Percentiles rank a stretch among this genome's conserved stretches.
These are phyloP conservation scores for Scedosporium boydii DNA, from an alignment of 2,329 filamentous ascomycete genomes.

Conservation along the genomic window DNA sequence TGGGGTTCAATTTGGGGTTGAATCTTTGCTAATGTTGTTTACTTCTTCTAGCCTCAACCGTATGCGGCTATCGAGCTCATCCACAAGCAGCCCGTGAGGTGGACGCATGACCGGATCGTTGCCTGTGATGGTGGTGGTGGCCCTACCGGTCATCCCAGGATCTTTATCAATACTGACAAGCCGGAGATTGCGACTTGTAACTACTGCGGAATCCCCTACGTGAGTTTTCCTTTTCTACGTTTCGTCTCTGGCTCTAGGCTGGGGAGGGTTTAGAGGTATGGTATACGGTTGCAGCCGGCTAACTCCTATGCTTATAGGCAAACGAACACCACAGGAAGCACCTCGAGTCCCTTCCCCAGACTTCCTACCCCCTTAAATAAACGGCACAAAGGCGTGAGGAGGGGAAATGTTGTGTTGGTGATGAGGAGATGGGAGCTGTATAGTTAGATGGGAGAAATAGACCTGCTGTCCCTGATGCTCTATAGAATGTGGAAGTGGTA, in stretches of 20 bases:
- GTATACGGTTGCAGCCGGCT: background rate
- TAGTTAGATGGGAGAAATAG: background rate
- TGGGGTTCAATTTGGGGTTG: background rate
- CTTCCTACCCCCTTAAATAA: slow-evolving; percentile 68
- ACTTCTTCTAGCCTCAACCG: slow-evolving; percentile 62
- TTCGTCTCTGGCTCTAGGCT: background rate
- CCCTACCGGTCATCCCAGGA: slow-evolving; percentile 76
- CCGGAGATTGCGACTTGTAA: slow-evolving; percentile 82
- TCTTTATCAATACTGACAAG: slow-evolving; percentile 98
- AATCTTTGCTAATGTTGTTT: background rate
- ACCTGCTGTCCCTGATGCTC: background rate
- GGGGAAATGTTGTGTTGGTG: background rate
- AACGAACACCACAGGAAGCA: slow-evolving; percentile 80
- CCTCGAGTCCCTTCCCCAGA: slow-evolving; percentile 71
- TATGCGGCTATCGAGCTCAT: slow-evolving; percentile 89
- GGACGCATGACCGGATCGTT: slow-evolving; percentile 74
- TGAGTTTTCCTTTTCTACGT: slow-evolving; percentile 38
- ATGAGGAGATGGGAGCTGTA: background rate
- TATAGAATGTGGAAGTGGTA: background rate
- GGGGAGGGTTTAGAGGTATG: background rate
- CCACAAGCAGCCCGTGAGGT: slow-evolving; percentile 88
- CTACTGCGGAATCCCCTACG: slow-evolving; percentile 91
- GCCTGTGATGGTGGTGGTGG: slow-evolving; percentile 90
- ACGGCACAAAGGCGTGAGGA: background rate
- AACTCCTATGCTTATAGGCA: slow-evolving; percentile 46